Conservation (phyloP, 2,329 filamentous ascomycete genomes). For the Neopestalotiopsis rosae region DNA sequence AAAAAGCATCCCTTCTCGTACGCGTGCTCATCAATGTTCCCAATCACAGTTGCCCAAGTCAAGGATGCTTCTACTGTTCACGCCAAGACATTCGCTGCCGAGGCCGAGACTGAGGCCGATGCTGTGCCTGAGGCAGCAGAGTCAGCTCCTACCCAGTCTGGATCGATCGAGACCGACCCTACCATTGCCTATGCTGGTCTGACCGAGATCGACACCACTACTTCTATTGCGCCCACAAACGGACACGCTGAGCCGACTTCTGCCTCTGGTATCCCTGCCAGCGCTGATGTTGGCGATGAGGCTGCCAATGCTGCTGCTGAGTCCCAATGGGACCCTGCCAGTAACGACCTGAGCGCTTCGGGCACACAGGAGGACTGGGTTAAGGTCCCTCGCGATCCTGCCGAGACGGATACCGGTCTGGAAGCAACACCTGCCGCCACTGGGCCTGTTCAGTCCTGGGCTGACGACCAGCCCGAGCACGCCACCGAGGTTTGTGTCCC, state of each 20-base stretch:
- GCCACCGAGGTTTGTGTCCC: slow-evolving; percentile 46
- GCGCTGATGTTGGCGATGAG: slow-evolving; percentile 56
- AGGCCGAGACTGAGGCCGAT: slow-evolving; percentile 30
- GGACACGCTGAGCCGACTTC: slow-evolving; percentile 46
- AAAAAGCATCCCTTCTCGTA: background rate
- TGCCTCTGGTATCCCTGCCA: slow-evolving; percentile 47
- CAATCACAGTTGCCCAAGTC: slow-evolving; percentile 58
- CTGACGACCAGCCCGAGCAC: slow-evolving; percentile 74
- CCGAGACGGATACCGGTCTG: slow-evolving; percentile 74
- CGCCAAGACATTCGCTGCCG: slow-evolving; percentile 35
- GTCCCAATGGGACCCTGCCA: slow-evolving; percentile 65
- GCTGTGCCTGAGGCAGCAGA: slow-evolving; percentile 40
- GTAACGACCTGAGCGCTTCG: slow-evolving; percentile 51
- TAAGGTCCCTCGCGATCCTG: slow-evolving; percentile 73
- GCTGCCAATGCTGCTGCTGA: slow-evolving; percentile 67
- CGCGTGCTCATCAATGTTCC: slow-evolving; percentile 29
- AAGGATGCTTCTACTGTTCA: slow-evolving; percentile 62
- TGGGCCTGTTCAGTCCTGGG: slow-evolving; percentile 73
- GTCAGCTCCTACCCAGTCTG: slow-evolving; percentile 32
- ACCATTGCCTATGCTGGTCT: slow-evolving; percentile 70
- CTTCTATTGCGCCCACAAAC: slow-evolving; percentile 45
- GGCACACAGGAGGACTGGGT: slow-evolving; percentile 72
- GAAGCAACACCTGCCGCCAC: slow-evolving; percentile 64
- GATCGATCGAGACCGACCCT: slow-evolving; percentile 60
- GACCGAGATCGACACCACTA: slow-evolving; percentile 66